Evolutionary conservation across 1,284 basidiomycete genomes (phyloP).

Genomic region (Ustilago crameri): DNA sequence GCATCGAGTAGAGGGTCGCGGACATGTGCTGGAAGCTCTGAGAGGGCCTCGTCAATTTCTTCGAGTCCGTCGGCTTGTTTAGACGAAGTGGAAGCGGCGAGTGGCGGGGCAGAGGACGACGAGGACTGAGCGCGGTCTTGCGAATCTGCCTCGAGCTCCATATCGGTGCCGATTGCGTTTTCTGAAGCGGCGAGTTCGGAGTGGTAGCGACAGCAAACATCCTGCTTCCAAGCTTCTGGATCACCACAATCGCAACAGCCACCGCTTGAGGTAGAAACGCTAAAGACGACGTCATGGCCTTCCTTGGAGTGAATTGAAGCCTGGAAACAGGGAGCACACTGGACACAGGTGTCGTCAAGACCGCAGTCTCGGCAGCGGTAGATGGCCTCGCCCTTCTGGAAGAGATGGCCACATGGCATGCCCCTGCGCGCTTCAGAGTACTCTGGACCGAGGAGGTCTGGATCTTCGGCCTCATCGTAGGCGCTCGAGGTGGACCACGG

Average conservation of each 20-base stretch:
- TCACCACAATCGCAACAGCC: conserved; percentile 68
- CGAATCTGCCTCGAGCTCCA: conserved; percentile 35
- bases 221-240: conserved; percentile 64
- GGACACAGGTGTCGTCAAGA: conserved; percentile 66
- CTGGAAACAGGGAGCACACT: conserved; percentile 65
- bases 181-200: conserved; percentile 18
- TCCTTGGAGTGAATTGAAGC: conserved; percentile 59
- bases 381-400: conserved; percentile 67
- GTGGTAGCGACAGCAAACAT: conserved; percentile 63
- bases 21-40: conserved; percentile 71
- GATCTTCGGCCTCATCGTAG: conserved; percentile 35
- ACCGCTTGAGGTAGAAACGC: conserved; percentile 58
- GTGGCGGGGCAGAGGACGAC: not conserved
- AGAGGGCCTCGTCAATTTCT: conserved; percentile 30
- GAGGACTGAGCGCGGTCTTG: conserved; percentile 8
- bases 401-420: conserved; percentile 68
- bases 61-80: conserved; percentile 34
- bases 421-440: conserved; percentile 62
- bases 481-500: conserved; percentile 38
- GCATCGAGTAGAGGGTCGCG: conserved; percentile 79
- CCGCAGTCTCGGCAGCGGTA: conserved; percentile 67
- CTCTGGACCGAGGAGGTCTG: conserved; percentile 52
- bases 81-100: not conserved
- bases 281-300: conserved; percentile 65
- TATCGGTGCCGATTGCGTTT: conserved; percentile 13